Evolutionary conservation across 768 basidiomycete genomes (phyloP), one percentile per base, ranked within the genome.

Genomic region (Fomitopsis serialis): DNA sequence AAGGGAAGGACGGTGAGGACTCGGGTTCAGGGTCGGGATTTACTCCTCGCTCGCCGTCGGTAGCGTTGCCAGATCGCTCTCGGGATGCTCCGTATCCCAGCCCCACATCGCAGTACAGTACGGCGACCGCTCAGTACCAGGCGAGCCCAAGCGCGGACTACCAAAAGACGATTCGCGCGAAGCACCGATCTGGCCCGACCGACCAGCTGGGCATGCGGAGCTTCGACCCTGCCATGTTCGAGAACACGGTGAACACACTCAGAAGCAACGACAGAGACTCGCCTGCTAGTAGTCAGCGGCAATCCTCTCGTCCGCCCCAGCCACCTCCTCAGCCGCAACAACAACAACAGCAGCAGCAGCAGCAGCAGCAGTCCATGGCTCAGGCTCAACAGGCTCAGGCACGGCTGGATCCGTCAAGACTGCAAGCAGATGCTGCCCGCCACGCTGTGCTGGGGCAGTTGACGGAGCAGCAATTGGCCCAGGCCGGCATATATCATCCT

Each of bases 1-100:
- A 58, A 37, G 58, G 59, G 42, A 63, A 62, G 48, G 60, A 59
- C 49, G 62, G 62, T 36, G 64, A 63, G 23, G 69, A 68, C 42
- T 59, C 58, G 13, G 58, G 57, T 29, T 48, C 61, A 2, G 56
- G 55, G 40, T 53, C 61, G 7, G 64, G 66, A 6, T 84, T 78
- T 58, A 89, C 87, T 0, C 87, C 87, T 5, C 78, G 85, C 22
- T 89, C 87, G 2, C 84, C 85, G 1, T 78, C 79, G 29, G 75
- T 75, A 12, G 74, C 70, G n/a, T 72, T 87, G 17, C 84, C 85
- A 2, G 80, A 82, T 2, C 63, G 70, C 34, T 67, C 71, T 25
- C 61, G 63, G 10, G 49, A 66, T 10, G 68, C 63, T 23, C 63
- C 63, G 34, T 72, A 70, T 46, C 42, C 54, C 13, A 48, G 49